Evolutionary conservation across 1,284 basidiomycete species (phyloP).

Genomic region (Rhodotorula sp.): DNA sequence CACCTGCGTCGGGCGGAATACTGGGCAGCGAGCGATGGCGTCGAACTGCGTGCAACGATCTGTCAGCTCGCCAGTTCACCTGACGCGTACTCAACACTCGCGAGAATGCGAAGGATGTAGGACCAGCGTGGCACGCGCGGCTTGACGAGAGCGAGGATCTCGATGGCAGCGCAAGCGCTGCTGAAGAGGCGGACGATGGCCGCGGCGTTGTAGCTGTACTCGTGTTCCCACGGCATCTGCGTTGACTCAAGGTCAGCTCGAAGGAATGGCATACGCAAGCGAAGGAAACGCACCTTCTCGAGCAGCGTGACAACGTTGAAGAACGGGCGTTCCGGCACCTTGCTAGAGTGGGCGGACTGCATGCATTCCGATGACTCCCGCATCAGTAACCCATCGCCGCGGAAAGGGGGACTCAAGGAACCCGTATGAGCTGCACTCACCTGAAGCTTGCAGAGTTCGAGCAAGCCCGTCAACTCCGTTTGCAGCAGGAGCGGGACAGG

Average conservation of each 20-base stretch:
- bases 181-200: slow-evolving; percentile 27
- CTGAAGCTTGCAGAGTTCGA: slow-evolving; percentile 31
- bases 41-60: slow-evolving; percentile 4
- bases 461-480: slow-evolving; percentile 30
- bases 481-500: slow-evolving; percentile 26
- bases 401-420: not conserved
- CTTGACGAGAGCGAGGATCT: slow-evolving; percentile 23
- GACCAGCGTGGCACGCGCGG: slow-evolving; percentile 4
- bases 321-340: slow-evolving; percentile 32
- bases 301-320: slow-evolving; percentile 33
- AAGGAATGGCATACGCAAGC: not conserved
- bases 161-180: slow-evolving; percentile 21
- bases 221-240: slow-evolving; percentile 30
- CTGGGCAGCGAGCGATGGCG: slow-evolving; percentile 25
- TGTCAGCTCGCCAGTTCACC: not conserved
- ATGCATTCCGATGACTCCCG: accelerated
- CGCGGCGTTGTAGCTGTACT: slow-evolving; percentile 14
- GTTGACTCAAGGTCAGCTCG: not conserved
- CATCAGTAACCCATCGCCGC: not conserved
- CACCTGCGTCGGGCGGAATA: slow-evolving; percentile 13
- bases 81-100: not conserved
- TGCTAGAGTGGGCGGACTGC: slow-evolving; percentile 22
- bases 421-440: not conserved
- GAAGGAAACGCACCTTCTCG: slow-evolving; percentile 17
- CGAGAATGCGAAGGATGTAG: slow-evolving; percentile 19